Evolutionary conservation across 2,329 filamentous ascomycete species (phyloP).

Genomic region (Neonectria ditissima): DNA sequence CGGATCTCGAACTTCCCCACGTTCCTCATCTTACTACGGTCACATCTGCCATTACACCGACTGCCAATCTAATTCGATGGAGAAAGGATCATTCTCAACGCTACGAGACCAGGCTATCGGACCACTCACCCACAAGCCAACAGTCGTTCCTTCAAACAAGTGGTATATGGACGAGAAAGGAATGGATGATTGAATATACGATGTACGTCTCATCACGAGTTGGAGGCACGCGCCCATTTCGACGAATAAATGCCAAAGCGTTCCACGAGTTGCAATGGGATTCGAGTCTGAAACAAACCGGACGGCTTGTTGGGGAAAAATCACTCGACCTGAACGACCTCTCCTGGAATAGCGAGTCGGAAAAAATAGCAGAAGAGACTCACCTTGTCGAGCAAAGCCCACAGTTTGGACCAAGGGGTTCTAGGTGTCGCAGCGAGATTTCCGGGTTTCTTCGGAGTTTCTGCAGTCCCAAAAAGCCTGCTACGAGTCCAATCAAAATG

Average conservation of each 20-base stretch:
- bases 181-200: conserved; percentile 58
- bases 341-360: conserved; percentile 5
- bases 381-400: background rate
- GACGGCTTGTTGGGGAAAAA: conserved; percentile 51
- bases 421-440: conserved; percentile 16
- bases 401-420: background rate
- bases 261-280: conserved; percentile 58
- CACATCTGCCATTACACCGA: conserved; percentile 56
- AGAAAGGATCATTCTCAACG: conserved; percentile 52
- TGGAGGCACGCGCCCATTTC: conserved; percentile 53
- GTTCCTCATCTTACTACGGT: conserved; percentile 61
- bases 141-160: conserved; percentile 31
- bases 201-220: conserved; percentile 55
- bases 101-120: conserved; percentile 56
- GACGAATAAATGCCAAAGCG: conserved; percentile 52
- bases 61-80: conserved; percentile 52
- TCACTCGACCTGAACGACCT: conserved; percentile 35
- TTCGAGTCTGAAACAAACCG: conserved; percentile 41
- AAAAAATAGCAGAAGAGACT: background rate
- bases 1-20: conserved; percentile 58
- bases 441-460: conserved; percentile 27
- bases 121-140: conserved; percentile 44
- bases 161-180: conserved; percentile 52
- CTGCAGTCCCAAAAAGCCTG: conserved; percentile 16
- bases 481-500: too few relatives aligned